These are phyloP conservation scores for Candida tammaniensis DNA, from an alignment of 805 yeast genomes.

Conservation along the genomic window DNA sequence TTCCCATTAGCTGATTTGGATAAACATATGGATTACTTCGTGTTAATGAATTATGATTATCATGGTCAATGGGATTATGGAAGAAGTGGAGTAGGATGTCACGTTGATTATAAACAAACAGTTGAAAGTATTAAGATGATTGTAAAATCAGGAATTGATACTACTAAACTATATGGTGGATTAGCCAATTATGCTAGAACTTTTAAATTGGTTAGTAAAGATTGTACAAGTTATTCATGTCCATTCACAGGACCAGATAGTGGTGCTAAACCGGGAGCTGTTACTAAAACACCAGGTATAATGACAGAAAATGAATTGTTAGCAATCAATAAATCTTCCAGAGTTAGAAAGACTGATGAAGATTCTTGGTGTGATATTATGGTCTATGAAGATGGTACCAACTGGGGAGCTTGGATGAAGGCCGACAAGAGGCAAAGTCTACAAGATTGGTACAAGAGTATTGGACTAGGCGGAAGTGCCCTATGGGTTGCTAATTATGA, in stretches of 20 bases:
- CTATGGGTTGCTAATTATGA: constrained; percentile 16
- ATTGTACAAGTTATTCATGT: constrained; percentile 15
- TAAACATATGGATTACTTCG: constrained; percentile 15
- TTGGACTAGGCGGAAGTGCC: constrained; percentile 17
- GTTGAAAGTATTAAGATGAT: constrained; percentile 13
- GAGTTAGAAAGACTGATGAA: constrained; percentile 12
- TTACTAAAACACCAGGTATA: constrained; percentile 13
- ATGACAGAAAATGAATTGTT: constrained; percentile 16
- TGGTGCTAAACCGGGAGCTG: constrained; percentile 11
- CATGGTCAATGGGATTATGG: constrained; percentile 14
- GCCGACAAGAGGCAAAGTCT: constrained; percentile 9
- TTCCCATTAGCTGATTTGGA: constrained; percentile 17
- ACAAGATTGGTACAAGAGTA: constrained; percentile 10
- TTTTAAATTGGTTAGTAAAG: constrained; percentile 6
- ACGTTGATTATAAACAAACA: constrained; percentile 12
- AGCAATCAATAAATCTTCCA: constrained; percentile 6
- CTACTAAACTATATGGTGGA: constrained; percentile 18
- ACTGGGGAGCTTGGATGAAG: constrained; percentile 18
- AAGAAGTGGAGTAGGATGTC: constrained; percentile 13
- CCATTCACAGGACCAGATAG: constrained; percentile 12
- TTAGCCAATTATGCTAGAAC: constrained; percentile 20
- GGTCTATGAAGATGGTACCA: constrained; percentile 12
- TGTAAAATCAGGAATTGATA: constrained; percentile 18
- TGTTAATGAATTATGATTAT: constrained; percentile 18
- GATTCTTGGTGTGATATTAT: constrained; percentile 16